Percentiles rank a stretch among this genome's conserved stretches.
These are phyloP conservation scores for Neopestalotiopsis sp. DNA, from an alignment of 2,329 filamentous ascomycete genomes.

Conservation along the genomic window DNA sequence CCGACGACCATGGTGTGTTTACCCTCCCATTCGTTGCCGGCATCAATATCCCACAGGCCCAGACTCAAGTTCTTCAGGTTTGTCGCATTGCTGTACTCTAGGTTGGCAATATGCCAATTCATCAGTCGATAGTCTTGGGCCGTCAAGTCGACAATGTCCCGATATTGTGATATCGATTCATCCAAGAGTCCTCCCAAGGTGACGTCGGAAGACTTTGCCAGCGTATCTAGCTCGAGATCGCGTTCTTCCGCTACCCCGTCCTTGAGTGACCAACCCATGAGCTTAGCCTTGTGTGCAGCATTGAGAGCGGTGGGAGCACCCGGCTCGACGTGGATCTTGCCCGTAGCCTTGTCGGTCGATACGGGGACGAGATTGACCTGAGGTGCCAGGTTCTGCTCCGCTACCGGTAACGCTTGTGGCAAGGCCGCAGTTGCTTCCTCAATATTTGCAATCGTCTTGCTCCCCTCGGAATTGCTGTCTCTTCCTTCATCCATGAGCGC, in stretches of 20 bases:
- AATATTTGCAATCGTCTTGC: conserved; percentile 72
- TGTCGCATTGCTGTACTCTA: conserved; percentile 96
- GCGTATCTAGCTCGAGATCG: conserved; percentile 73
- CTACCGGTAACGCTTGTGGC: conserved; percentile 58
- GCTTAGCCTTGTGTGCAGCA: conserved; percentile 76
- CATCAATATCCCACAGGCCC: conserved; percentile 94
- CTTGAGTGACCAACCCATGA: conserved; percentile 83
- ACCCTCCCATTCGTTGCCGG: conserved; percentile 96
- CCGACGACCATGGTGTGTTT: conserved; percentile 92
- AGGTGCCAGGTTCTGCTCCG: conserved; percentile 58
- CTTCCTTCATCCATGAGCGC: conserved; percentile 82
- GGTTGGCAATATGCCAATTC: conserved; percentile 98
- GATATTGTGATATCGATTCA: conserved; percentile 87
- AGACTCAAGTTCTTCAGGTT: conserved; percentile 88
- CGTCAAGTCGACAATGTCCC: conserved; percentile 79
- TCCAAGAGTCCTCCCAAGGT: conserved; percentile 93
- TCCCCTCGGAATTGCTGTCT: conserved; percentile 74
- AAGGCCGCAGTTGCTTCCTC: conserved; percentile 73
- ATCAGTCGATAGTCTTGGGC: conserved; percentile 87
- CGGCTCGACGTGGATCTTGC: conserved; percentile 73
- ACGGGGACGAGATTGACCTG: conserved; percentile 66
- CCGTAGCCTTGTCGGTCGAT: conserved; percentile 72
- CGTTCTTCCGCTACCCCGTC: conserved; percentile 65
- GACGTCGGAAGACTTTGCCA: conserved; percentile 68
- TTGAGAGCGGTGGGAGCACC: conserved; percentile 72